Evolutionary conservation across 2,329 filamentous ascomycete genomes (phyloP).

Genomic region (Elsinoe fawcettii): DNA sequence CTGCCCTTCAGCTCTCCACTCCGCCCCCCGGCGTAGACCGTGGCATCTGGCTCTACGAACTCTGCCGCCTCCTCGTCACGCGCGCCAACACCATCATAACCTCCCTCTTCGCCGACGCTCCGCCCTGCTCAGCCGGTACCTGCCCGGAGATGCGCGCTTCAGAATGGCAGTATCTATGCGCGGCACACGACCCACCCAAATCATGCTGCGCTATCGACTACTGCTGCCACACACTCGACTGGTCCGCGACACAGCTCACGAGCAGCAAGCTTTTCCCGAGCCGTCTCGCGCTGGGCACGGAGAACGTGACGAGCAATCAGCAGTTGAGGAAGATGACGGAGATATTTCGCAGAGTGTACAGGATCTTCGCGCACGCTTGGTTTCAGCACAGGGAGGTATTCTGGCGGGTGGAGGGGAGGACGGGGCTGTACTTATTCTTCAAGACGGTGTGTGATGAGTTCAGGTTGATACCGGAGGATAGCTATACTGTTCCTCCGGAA

Average conservation of each 20-base stretch:
- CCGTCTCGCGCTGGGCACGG: constrained; percentile 55
- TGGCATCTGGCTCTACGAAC: constrained; percentile 93
- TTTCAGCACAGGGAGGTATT: constrained; percentile 94
- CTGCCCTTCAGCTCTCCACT: constrained; percentile 67
- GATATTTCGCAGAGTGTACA: constrained; percentile 86
- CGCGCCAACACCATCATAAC: constrained; percentile 91
- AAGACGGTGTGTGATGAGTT: constrained; percentile 95
- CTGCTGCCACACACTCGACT: constrained; percentile 96
- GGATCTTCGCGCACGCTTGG: constrained; percentile 98
- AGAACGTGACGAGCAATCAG: constrained; percentile 30
- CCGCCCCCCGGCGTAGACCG: constrained; percentile 76
- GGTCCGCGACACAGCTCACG: constrained; percentile 90
- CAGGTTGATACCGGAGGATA: constrained; percentile 80
- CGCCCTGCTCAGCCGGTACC: constrained; percentile 78
- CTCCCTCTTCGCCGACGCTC: constrained; percentile 83
- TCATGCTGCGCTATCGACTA: constrained; percentile 98
- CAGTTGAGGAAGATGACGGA: constrained; percentile 83
- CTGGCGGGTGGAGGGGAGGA: constrained; percentile 83
- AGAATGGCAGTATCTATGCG: constrained; percentile 98
- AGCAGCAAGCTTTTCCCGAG: constrained; percentile 94
- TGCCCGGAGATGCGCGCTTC: constrained; percentile 98
- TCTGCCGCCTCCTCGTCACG: constrained; percentile 89
- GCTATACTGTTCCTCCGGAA: constrained; percentile 89
- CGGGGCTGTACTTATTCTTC: constrained; percentile 93
- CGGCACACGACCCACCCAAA: constrained; percentile 93